Evolutionary conservation across 2,329 filamentous ascomycete species (phyloP).

Genomic region (Arthrobotrys iridis): DNA sequence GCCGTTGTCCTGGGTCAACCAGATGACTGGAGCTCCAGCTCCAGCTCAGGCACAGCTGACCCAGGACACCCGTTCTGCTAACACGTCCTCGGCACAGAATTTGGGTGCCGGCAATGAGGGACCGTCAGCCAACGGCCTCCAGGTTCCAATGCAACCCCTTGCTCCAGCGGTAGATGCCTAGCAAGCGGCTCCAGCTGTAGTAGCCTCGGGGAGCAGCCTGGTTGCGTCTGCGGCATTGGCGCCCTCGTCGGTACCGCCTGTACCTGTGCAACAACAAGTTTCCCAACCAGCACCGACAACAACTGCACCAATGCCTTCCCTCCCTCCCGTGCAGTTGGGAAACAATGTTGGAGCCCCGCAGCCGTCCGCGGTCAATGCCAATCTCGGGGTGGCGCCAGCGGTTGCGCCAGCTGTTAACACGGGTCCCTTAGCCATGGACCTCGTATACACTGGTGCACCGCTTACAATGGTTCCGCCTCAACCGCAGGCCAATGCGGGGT

Average conservation of each 20-base stretch:
- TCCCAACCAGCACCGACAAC: background rate
- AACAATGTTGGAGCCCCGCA: constrained; percentile 17
- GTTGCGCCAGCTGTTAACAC: background rate
- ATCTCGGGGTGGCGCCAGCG: background rate
- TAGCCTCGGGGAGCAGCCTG: background rate
- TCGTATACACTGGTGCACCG: constrained; percentile 8
- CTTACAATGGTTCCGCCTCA: background rate
- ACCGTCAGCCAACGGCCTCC: constrained; percentile 5
- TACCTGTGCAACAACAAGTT: constrained; percentile 17
- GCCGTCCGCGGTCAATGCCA: background rate
- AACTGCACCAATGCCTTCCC: background rate
- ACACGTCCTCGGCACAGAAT: constrained; percentile 13
- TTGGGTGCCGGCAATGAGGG: constrained; percentile 21
- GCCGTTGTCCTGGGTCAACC: constrained; percentile 5
- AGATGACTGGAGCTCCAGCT: background rate
- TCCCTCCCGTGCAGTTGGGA: background rate
- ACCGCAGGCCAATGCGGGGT: background rate
- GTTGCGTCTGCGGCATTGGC: no score
- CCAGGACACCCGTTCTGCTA: constrained; percentile 22
- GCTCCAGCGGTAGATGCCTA: background rate
- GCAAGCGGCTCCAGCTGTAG: constrained; percentile 4
- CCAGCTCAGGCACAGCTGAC: background rate
- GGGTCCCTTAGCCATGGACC: constrained; percentile 16
- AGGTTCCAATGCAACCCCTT: constrained; percentile 8
- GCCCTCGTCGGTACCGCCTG: constrained; percentile 4